phyloP scores from a whole-genome alignment of 2,329 filamentous ascomycete species.

The Claviceps sp. region DNA sequence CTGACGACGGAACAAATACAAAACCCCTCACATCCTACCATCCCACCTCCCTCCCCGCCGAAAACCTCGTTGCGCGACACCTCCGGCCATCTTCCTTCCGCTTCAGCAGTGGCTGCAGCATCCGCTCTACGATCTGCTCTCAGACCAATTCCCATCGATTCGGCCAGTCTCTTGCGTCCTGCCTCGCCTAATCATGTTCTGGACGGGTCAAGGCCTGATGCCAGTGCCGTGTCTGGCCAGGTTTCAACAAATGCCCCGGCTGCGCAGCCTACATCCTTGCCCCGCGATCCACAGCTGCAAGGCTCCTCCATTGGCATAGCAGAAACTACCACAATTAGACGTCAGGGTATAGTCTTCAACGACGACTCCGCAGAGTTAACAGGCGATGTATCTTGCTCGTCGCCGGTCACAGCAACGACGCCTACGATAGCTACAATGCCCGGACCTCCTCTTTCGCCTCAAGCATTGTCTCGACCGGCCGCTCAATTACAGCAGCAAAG shows the following conservation, averaged over 20 bases:
- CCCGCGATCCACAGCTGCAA: slow-evolving; percentile 16
- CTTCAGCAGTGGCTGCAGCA: slow-evolving; percentile 13
- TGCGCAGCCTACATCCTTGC: slow-evolving; percentile 6
- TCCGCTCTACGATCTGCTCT: slow-evolving; percentile 22
- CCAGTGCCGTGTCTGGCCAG: slow-evolving; percentile 12
- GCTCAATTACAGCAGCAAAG: slow-evolving; percentile 15
- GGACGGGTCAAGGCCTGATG: slow-evolving; percentile 19
- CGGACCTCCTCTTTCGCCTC: neutral
- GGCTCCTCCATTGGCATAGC: slow-evolving; percentile 20
- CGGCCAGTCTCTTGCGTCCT: slow-evolving; percentile 41
- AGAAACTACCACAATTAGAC: slow-evolving; percentile 27
- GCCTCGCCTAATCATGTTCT: slow-evolving; percentile 48
- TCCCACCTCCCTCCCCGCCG: slow-evolving; percentile 11
- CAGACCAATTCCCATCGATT: slow-evolving; percentile 14
- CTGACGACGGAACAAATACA: slow-evolving; percentile 13
- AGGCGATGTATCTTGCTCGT: slow-evolving; percentile 24
- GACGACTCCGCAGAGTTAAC: slow-evolving; percentile 32
- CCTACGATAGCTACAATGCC: neutral
- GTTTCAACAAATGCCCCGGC: neutral
- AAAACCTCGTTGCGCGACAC: neutral
- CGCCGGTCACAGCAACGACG: slow-evolving; percentile 8
- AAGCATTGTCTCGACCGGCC: slow-evolving; percentile 1
- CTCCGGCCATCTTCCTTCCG: neutral
- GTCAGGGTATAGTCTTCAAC: slow-evolving; percentile 48
- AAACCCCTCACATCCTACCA: slow-evolving; percentile 3